Evolutionary conservation across 169 alveolate species (phyloP).

Genomic region (Eimeria zaria): DNA sequence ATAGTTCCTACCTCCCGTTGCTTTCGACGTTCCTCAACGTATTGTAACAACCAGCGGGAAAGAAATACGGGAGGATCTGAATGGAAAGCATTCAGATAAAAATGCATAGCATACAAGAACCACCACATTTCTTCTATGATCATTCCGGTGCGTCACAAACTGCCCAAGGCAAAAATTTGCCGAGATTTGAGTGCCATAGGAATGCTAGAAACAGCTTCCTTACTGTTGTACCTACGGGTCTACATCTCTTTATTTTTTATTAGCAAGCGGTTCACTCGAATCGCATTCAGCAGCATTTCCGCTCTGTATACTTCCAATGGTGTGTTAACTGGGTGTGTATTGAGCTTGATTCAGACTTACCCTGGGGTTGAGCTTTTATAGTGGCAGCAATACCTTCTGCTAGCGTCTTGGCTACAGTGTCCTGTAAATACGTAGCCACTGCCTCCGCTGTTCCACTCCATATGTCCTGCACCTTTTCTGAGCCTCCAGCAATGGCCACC

Average conservation of each 20-base stretch:
- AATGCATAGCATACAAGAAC: too few species aligned
- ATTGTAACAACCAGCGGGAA: conserved; percentile 65
- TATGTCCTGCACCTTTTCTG: neutral
- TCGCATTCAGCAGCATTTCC: neutral
- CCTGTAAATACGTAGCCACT: conserved; percentile 31
- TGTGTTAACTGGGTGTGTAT: neutral
- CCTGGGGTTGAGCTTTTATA: conserved; percentile 49
- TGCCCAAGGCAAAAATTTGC: neutral
- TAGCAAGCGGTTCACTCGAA: neutral
- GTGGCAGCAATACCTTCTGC: conserved; percentile 52
- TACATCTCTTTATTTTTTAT: too few species aligned
- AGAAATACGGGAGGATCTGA: conserved; percentile 58
- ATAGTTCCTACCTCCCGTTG: neutral
- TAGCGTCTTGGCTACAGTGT: conserved; percentile 43
- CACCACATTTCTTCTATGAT: neutral
- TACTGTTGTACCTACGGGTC: neutral
- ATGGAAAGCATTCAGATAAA: too few species aligned
- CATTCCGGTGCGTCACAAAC: neutral
- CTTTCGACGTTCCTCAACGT: conserved; percentile 17
- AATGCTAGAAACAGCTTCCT: neutral
- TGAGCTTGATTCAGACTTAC: neutral
- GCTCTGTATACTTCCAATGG: neutral
- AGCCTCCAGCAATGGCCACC: neutral
- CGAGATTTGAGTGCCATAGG: neutral
- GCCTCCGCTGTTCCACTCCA: neutral